Percentiles rank a stretch among this genome's conserved stretches.
Conservation (phyloP, 1,284 basidiomycete genomes). For the Ustilago nuda region DNA sequence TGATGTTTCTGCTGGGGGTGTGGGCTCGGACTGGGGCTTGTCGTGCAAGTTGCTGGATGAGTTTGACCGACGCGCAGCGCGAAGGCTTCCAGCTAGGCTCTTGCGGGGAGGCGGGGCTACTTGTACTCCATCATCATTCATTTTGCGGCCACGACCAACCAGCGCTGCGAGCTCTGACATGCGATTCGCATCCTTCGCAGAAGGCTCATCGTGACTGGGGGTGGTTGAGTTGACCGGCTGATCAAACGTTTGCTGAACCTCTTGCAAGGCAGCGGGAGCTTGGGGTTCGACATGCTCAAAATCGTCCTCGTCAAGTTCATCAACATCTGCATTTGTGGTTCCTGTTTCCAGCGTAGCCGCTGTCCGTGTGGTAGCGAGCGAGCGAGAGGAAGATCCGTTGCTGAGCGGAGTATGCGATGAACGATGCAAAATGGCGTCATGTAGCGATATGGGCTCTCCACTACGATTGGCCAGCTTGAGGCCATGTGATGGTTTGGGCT, state of each 20-base stretch:
- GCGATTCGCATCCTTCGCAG: slow-evolving; percentile 18
- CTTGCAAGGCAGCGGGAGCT: slow-evolving; percentile 17
- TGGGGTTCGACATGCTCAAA: slow-evolving; percentile 40
- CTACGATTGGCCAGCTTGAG: slow-evolving; percentile 28
- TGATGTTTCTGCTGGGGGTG: slow-evolving; percentile 5
- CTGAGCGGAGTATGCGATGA: not conserved
- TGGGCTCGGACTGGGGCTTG: slow-evolving; percentile 8
- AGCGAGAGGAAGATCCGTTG: not conserved
- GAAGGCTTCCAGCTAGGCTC: slow-evolving; percentile 42
- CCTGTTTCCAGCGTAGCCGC: not conserved
- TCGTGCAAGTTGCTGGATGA: slow-evolving; percentile 24
- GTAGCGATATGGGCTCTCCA: slow-evolving; percentile 42
- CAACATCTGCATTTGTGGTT: slow-evolving; percentile 1
- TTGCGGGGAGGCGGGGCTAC: slow-evolving; percentile 35
- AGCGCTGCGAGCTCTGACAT: slow-evolving; percentile 49
- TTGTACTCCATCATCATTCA: not conserved
- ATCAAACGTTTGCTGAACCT: not conserved
- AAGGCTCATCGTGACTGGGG: not conserved
- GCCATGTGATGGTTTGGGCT: slow-evolving; percentile 11
- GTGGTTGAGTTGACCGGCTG: not conserved
- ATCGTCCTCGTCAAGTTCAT: slow-evolving; percentile 38
- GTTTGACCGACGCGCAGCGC: slow-evolving; percentile 36
- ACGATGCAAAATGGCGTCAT: slow-evolving; percentile 24
- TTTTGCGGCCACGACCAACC: slow-evolving; percentile 20
- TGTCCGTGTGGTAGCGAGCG: not conserved